Percentiles rank a stretch among this genome's conserved stretches.
Evolutionary conservation across 2,329 filamentous ascomycete species (phyloP).

Genomic region (Alternaria solani): DNA sequence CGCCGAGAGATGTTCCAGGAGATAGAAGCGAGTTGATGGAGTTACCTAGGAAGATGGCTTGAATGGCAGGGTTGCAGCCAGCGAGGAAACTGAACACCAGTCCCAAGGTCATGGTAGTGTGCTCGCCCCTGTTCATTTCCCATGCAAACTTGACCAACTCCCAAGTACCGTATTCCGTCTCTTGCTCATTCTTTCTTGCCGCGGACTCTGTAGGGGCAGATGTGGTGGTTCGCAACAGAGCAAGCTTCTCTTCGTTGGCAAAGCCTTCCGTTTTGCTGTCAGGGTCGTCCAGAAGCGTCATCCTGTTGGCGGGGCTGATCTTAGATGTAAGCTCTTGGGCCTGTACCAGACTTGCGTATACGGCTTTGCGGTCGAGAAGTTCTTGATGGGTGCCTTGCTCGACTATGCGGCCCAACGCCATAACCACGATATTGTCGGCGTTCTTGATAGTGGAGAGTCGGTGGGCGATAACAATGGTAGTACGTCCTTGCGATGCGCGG

Average conservation of each 20-base stretch:
- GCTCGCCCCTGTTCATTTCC: conserved; percentile 45
- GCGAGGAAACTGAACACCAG: conserved; percentile 45
- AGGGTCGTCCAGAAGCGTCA: conserved; percentile 28
- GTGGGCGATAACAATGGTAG: conserved; percentile 96
- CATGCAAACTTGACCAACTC: conserved; percentile 54
- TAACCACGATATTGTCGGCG: conserved; percentile 95
- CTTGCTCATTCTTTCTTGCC: conserved; percentile 34
- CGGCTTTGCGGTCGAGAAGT: conserved; percentile 72
- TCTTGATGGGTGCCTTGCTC: conserved; percentile 91
- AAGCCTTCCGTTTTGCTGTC: conserved; percentile 27
- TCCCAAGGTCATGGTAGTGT: conserved; percentile 54
- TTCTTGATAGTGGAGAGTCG: conserved; percentile 92
- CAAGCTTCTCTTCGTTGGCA: conserved; percentile 37
- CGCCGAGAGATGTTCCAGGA: conserved; percentile 63
- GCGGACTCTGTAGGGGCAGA: conserved; percentile 71
- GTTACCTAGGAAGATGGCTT: conserved; percentile 83
- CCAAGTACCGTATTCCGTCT: conserved; percentile 42
- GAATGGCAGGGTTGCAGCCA: conserved; percentile 52
- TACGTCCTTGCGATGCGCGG: conserved; percentile 82
- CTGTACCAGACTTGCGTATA: conserved; percentile 86
- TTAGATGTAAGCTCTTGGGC: conserved; percentile 70
- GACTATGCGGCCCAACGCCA: conserved; percentile 83
- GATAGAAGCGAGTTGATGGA: conserved; percentile 76
- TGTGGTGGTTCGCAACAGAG: conserved; percentile 38
- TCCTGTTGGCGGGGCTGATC: conserved; percentile 29